These are phyloP conservation scores for Pleurotus giganteus DNA, from an alignment of 768 basidiomycete genomes.

Conservation along the genomic window DNA sequence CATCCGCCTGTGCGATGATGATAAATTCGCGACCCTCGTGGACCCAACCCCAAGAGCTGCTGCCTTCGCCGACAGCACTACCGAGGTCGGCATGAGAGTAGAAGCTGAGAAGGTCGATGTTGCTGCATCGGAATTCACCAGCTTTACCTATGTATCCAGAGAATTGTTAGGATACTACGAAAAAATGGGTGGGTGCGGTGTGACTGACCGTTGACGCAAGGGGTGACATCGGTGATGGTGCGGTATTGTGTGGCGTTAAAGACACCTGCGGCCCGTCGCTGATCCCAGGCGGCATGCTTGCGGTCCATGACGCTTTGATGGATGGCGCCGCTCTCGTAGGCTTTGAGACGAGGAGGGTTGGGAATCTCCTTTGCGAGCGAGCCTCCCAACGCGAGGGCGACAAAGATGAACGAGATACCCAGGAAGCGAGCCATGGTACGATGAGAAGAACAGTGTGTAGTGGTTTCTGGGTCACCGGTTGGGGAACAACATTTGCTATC, in stretches of 20 bases:
- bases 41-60: slow-evolving; percentile 18
- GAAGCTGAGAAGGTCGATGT: slow-evolving; percentile 18
- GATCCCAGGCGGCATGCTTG: slow-evolving; percentile 8
- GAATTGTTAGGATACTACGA: background rate
- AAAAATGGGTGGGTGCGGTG: background rate
- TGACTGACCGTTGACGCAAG: slow-evolving; percentile 13
- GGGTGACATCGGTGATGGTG: slow-evolving; percentile 5
- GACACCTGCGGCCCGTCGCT: slow-evolving; percentile 2
- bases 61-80: slow-evolving; percentile 14
- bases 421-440: slow-evolving; percentile 2
- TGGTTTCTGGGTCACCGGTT: background rate
- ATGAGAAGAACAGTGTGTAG: too few species aligned
- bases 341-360: slow-evolving; percentile 7
- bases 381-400: background rate
- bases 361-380: background rate
- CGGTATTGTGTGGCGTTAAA: slow-evolving; percentile 5
- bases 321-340: slow-evolving; percentile 6
- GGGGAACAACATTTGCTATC: background rate
- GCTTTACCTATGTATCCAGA: background rate
- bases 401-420: background rate
- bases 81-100: slow-evolving; percentile 17
- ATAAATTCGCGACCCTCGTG: slow-evolving; percentile 15
- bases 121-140: slow-evolving; percentile 18
- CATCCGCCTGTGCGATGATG: slow-evolving; percentile 18
- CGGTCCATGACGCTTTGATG: slow-evolving; percentile 8